Base-by-base conservation (phyloP, 768 basidiomycete genomes). In the Leucosporidium scottii region DNA sequence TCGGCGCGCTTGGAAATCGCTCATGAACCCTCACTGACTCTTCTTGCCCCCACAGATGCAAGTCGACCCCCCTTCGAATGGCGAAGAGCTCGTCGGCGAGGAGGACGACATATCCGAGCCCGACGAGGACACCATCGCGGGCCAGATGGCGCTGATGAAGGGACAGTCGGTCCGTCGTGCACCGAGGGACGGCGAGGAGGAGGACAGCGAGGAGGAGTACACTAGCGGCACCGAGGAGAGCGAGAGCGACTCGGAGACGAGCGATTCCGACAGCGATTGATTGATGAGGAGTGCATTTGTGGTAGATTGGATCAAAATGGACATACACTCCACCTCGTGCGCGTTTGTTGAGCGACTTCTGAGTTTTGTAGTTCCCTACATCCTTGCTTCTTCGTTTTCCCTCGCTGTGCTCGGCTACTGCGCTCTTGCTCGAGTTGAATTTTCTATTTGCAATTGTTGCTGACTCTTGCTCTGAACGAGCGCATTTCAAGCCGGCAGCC, bases 41-140 rank as follows among this genome's bases (percentile, higher is more conserved):
- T 18, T 31, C 20, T n/a, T 20, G 30, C 59, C 23, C 36, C 51
- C 65, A 13, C 71, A 93, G 91, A 85, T 96, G 69, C 87, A 88
- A 76, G 87, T 96, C 44, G 90, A 93, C 62, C 87, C 91, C 51
- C 80, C 84, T 17, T 80, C 80, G 0, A 86, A 86, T 9, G 87
- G 87, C 50, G 81, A 83, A 64, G 83, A 79, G 7, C 65, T 27
- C 12, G 65, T 31, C 36, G 75, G 68, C 34, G 80, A 80, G 27
- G 93, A 94, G 47, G 93, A 97, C 75, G 93, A 96, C 67, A 99
- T 98, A 71, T 96, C 93, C 0, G 96, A 98, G 59, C 96, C 96
- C 0, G 96, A 98, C 36, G 96, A 98, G 78, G 96, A 98, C 78
- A 85, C 88, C 30, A 80, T 98, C 61, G 96, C 93, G 7, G 96